Evolutionary conservation across 345 rosid genomes (phyloP), one percentile per base, ranked within the genome.

Genomic region (Citrus australasica): DNA sequence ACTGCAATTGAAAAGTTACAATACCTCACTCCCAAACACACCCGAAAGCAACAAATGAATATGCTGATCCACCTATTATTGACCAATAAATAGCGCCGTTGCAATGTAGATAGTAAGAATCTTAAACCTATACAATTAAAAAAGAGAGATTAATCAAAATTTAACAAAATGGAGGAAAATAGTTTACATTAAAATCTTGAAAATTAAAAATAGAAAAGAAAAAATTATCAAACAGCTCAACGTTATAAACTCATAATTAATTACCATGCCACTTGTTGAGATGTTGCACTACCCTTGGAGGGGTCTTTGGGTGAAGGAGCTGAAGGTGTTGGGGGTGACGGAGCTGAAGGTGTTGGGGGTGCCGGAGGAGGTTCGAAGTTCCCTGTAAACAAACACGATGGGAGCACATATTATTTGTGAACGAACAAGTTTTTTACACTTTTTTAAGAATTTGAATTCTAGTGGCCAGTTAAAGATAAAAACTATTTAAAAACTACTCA

Each of bases 221-320:
- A 53, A 17, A 53, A 53, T 53, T 53, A 53, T 66, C 14, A 33
- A 33, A 56, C 27, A 32, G 22, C 56, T 71, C 8, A 64, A 61
- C 51, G 17, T 46, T 13, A 46, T 46, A 46, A 46, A 13, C 51
- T 46, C 4, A 46, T 11, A 46, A 13, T 13, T 69, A 35, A 51
- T 75, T 69, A 85, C 89, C 86, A 81, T 71, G 83, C 7, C 65
- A 73, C 27, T 21, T 79, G 51, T 71, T 13, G 25, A 55, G 48
- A 70, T 19, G 67, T 37, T 60, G 86, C 76, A 46, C 46, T 63
- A 19, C 72, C 53, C 1, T 14, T 13, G 2, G 82, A 27, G 2
- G 73, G 73, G 4, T 70, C 24, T 4, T 79, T 71, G 46, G 69
- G 67, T 1, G 71, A 10, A 59, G 83, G 60, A 1, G 84, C 32